A percentile compares a stretch with the other conserved stretches of the same genome.
These are phyloP conservation scores for Pythium insidiosum DNA, from an alignment of 352 stramenopile species.

Conservation along the genomic window DNA sequence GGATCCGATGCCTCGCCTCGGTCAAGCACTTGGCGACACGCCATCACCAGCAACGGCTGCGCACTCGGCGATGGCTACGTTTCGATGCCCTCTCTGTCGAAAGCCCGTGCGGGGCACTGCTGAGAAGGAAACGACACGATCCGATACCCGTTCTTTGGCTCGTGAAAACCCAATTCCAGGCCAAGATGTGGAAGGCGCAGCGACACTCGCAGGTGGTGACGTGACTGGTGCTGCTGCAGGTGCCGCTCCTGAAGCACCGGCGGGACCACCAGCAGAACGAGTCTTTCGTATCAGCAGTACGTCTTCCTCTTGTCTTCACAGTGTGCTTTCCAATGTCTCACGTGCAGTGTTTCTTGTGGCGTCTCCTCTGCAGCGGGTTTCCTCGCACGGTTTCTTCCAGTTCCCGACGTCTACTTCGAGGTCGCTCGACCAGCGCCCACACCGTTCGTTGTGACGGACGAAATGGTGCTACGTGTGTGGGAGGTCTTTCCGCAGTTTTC, in stretches of 20 bases:
- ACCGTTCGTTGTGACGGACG: conserved; percentile 46
- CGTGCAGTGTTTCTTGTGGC: conserved; percentile 8
- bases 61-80: conserved; percentile 4
- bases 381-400: conserved; percentile 57
- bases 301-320: conserved; percentile 10
- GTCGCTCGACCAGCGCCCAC: conserved; percentile 45
- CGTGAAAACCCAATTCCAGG: too few species aligned
- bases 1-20: conserved; percentile 7
- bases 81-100: conserved; percentile 57
- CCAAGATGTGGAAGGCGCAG: too few species aligned
- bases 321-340: background rate
- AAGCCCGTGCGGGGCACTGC: conserved; percentile 36
- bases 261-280: background rate
- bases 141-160: too few species aligned
- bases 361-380: conserved; percentile 41
- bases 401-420: conserved; percentile 71
- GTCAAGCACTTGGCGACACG: background rate
- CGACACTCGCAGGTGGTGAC: background rate
- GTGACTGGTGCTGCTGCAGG: background rate
- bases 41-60: background rate
- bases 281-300: conserved; percentile 72
- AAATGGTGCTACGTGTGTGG: conserved; percentile 69
- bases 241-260: background rate
- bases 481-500: conserved; percentile 73
- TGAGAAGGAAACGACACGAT: conserved; percentile 1